phyloP scores from a whole-genome alignment of 169 alveolate species.

The Cryptosporidium viatorum region DNA sequence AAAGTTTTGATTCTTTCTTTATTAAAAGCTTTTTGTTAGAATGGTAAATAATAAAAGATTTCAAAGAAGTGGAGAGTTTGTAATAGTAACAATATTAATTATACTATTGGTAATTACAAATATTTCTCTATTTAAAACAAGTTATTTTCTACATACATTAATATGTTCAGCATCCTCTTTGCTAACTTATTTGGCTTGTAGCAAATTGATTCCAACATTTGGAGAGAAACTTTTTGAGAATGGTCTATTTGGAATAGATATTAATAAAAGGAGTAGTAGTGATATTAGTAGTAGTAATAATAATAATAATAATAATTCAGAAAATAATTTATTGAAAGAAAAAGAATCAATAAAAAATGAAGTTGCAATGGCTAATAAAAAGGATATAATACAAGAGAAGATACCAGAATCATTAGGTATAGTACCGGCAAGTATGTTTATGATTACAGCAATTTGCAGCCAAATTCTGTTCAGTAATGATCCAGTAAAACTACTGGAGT shows the following conservation, averaged over 20 bases:
- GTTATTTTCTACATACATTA: slow-evolving; percentile 33
- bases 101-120: slow-evolving; percentile 21
- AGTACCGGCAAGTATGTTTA: slow-evolving; percentile 87
- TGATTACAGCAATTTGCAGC: slow-evolving; percentile 82
- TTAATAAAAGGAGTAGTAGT: slow-evolving; percentile 46
- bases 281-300: too few species aligned
- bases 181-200: slow-evolving; percentile 23
- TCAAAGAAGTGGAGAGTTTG: slow-evolving; percentile 29
- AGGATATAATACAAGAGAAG: slow-evolving; percentile 17
- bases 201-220: slow-evolving; percentile 43
- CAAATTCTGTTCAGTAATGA: slow-evolving; percentile 82
- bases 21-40: neutral
- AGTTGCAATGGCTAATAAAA: neutral
- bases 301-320: neutral
- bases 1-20: too few species aligned
- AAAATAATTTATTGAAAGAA: neutral
- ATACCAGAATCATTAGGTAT: slow-evolving; percentile 92
- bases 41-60: neutral
- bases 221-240: slow-evolving; percentile 40
- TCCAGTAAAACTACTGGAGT: slow-evolving; percentile 81
- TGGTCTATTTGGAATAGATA: slow-evolving; percentile 77
- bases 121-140: slow-evolving; percentile 32
- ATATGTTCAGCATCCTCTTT: slow-evolving; percentile 42
- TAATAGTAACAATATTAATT: slow-evolving; percentile 9
- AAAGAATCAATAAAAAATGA: neutral